These are phyloP conservation scores for Spatholobus suberectus DNA, from an alignment of 306 rosid genomes.

Conservation along the genomic window DNA sequence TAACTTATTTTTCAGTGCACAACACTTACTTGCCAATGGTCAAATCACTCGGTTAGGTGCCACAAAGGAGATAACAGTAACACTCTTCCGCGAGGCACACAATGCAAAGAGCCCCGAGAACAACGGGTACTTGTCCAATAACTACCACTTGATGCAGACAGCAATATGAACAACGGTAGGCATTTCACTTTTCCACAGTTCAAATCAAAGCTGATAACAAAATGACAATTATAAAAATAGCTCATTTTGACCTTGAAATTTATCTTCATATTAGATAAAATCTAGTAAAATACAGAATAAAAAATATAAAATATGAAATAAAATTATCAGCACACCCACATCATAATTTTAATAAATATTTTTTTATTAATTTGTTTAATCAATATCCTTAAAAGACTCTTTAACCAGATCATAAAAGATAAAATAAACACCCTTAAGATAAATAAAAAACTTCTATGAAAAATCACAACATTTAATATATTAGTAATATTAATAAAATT, in stretches of 20 bases:
- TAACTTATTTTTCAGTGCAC: neutral
- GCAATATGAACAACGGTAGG: neutral
- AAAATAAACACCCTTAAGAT: too few relatives aligned
- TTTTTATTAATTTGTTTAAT: neutral
- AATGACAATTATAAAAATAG: neutral
- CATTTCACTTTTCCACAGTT: neutral
- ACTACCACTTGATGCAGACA: constrained; percentile 3
- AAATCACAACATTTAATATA: neutral
- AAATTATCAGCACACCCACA: neutral
- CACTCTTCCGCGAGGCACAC: neutral
- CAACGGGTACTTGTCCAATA: constrained; percentile 15
- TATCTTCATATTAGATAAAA: neutral
- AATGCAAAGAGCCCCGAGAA: neutral
- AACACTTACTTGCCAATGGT: constrained; percentile 20
- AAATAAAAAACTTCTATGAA: neutral
- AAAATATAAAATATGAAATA: too few relatives aligned
- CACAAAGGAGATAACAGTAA: constrained; percentile 1
- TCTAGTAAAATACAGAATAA: neutral
- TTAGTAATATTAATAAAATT: neutral
- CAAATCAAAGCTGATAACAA: neutral
- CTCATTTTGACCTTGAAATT: neutral
- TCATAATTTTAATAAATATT: too few relatives aligned
- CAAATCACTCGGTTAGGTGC: constrained; percentile 18
- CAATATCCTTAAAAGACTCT: neutral
- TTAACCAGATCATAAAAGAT: too few relatives aligned